Base-by-base conservation (phyloP, 1,139 yeast genomes). In the Yamadazyma dushanensis region DNA sequence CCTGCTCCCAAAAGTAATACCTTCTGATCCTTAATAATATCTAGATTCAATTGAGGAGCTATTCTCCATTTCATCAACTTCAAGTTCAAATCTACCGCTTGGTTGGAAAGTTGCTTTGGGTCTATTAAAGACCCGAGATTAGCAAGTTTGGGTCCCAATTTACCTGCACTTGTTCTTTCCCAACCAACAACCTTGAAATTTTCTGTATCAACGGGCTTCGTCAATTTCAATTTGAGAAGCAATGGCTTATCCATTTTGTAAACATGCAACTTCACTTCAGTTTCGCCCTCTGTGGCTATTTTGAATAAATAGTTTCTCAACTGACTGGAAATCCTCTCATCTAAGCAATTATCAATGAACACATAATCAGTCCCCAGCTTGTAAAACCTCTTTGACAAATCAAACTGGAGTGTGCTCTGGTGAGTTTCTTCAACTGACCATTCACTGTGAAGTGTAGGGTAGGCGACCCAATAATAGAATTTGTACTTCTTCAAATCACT, bases 11-110 rank as follows among this genome's bases (percentile, higher is more conserved):
- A 69, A 13, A 92, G 64, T 29, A 92, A 61, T 24, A 90, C 84
- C 44, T 72, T 80, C 17, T 83, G 76, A 10, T 61, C 43, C 44
- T 78, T 76, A 17, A 92, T 66, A 1, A 63, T 54, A 6, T 85
- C 89, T 34, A 92, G 66, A 51, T 92, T 75, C 6, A 92, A 56
- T 8, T 78, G 74, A 0, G 98, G 97, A 1, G 89, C 90, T 19
- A 92, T 76, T 47, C 98, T 73, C 99, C 99, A 92, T 57, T 89
- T 89, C 98, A 92, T 94, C 30, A 92, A 67, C 59, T 86, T 86
- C 44, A 94, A 66, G 53, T 92, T 92, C 40, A 92, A 68, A 56
- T 90, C 96, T 4, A 89, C 92, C 0, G 97, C 94, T 56, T 92
- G 97, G 42, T 83, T 85, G 0, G 97, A 95, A 15, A 92, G 66